Evolutionary conservation across 345 rosid genomes (phyloP), one percentile per base, ranked within the genome.

Genomic region (Excoecaria agallocha): DNA sequence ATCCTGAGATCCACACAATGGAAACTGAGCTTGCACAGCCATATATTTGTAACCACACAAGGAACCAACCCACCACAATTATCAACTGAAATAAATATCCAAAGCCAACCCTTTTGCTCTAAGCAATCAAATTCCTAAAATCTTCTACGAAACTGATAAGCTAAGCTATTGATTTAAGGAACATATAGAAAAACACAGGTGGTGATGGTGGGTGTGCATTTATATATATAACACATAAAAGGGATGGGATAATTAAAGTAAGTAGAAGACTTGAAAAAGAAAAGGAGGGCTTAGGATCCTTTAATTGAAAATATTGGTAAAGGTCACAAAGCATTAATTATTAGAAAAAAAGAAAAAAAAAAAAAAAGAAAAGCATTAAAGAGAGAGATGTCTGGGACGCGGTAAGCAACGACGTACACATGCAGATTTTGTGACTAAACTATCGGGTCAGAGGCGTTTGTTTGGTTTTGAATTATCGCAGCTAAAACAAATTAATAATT

Each of bases 401-500:
- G 79, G 80, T 70, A 81, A 78, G 85, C 80, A 87, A 80, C 87
- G 84, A 87, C 89, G 94, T 87, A 87, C 85, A 78, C 97, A 90
- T 90, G 96, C 94, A 89, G 88, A 88, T 88, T 88, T 86, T 88
- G 90, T 89, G 94, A 89, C 91, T 84, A 83, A 87, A 87, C 92
- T 77, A 88, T 87, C 84, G 86, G 92, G 92, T 89, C 94, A 92
- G 98, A 82, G 86, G 84, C 76, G 87, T 80, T 84, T 82, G 79
- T 81, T 80, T 62, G 22, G 41, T 2, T 24, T 35, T 25, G 38
- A 59, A 59, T 25, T 9, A 22, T 8, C 6, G 7, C 56, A 52
- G 13, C 56, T 11, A 72, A 72, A 83, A 43, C 43, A 50, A 61
- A 30, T 24, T 3, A 57, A 52, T 74, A 81, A 82, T 30, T 30